Conservation (phyloP, 805 yeast genomes). For the Blastobotrys peoriensis region DNA sequence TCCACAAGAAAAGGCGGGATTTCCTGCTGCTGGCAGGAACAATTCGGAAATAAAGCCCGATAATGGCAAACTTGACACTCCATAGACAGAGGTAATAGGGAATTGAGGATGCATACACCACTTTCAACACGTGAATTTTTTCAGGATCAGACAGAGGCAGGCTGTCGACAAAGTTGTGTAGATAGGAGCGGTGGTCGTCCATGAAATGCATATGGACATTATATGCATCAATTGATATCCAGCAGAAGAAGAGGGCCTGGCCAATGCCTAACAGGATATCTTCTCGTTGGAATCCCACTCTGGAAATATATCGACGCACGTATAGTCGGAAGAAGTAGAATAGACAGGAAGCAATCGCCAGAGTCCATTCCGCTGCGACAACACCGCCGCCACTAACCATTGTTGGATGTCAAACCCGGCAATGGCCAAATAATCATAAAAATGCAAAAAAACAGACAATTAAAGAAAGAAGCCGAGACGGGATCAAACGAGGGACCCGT, state of each 20-base stretch:
- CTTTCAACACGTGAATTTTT: slow-evolving; percentile 17
- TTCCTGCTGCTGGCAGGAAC: slow-evolving; percentile 20
- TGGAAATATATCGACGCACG: slow-evolving; percentile 17
- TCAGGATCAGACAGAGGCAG: slow-evolving; percentile 10
- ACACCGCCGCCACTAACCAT: neutral
- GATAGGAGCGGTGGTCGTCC: slow-evolving; percentile 19
- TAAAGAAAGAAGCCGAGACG: neutral
- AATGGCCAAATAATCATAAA: no score
- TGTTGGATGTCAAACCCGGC: no score
- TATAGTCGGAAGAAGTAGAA: slow-evolving; percentile 17
- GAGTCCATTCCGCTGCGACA: slow-evolving; percentile 20
- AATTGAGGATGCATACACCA: slow-evolving; percentile 22
- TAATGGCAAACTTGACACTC: slow-evolving; percentile 22
- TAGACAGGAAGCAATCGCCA: slow-evolving; percentile 15
- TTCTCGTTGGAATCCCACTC: slow-evolving; percentile 21
- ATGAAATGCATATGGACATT: slow-evolving; percentile 20
- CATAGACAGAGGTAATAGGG: slow-evolving; percentile 24
- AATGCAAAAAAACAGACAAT: no score
- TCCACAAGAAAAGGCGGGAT: slow-evolving; percentile 16
- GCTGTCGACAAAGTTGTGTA: slow-evolving; percentile 4
- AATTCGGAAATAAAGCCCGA: slow-evolving; percentile 23
- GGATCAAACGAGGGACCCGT: neutral
- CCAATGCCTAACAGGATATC: slow-evolving; percentile 20
- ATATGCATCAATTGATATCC: slow-evolving; percentile 23
- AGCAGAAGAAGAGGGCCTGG: slow-evolving; percentile 18